Evolutionary conservation across 768 basidiomycete genomes (phyloP).

Genomic region (Leccinum variicolor): DNA sequence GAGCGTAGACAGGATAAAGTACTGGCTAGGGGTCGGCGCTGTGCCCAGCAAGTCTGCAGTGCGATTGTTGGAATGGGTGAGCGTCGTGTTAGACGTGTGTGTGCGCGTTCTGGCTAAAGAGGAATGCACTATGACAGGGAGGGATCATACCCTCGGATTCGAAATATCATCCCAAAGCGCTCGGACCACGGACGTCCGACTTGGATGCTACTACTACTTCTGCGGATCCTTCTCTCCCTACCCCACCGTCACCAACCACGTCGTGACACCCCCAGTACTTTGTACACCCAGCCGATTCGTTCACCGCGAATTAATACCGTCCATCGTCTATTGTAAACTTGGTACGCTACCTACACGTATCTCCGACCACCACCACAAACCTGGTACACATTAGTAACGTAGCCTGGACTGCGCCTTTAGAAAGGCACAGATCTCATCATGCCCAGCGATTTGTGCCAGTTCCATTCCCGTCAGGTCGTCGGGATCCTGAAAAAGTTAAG

Average conservation of each 20-base stretch:
- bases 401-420: conserved; percentile 7
- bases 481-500: conserved; percentile 47
- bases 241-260: not conserved
- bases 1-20: conserved; percentile 87
- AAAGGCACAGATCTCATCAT: conserved; percentile 47
- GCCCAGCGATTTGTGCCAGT: conserved; percentile 56
- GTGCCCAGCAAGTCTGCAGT: conserved; percentile 75
- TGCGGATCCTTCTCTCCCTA: not conserved
- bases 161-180: conserved; percentile 46
- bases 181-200: conserved; percentile 14
- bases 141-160: conserved; percentile 57
- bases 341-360: conserved; percentile 2
- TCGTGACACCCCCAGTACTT: conserved; percentile 10
- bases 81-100: conserved; percentile 3
- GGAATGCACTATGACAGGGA: conserved; percentile 40
- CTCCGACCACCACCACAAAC: conserved; percentile 1
- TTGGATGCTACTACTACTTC: not conserved
- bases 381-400: conserved; percentile 15
- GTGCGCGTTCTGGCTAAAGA: not conserved
- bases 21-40: conserved; percentile 87
- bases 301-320: not conserved
- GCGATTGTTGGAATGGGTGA: conserved; percentile 73
- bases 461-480: conserved; percentile 62
- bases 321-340: not conserved
- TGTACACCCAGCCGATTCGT: not conserved